Evolutionary conservation across 2,329 filamentous ascomycete genomes (phyloP), one percentile per base, ranked within the genome.

Genomic region (Coleophoma eucalyptorum): DNA sequence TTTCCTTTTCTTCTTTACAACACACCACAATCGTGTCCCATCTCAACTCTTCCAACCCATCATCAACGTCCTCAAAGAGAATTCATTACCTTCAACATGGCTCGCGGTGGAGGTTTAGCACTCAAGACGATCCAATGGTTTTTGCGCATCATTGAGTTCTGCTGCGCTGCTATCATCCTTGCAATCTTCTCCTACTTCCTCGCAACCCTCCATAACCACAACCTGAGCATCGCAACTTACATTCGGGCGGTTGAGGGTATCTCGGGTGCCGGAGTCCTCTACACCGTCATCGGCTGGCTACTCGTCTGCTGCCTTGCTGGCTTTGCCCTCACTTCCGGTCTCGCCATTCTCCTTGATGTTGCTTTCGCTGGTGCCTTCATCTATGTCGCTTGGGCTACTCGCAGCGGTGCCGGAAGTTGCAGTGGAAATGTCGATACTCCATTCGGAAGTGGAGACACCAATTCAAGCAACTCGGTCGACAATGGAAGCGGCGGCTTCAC

Each of bases 181-280:
- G 87, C 80, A 58, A 80, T 94, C 63, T 92, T 87, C 76, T 86
- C 84, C 46, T 96, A 95, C 77, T 95, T 91, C 77, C 81, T 97
- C 46, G 83, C 87, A 8, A 79, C 87, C 8, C 80, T 92, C 13
- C 67, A 79, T 55, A 81, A 86, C 62, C 82, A 90, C 69, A 62
- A 83, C 58, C 68, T 85, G 13, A 51, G 63, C 51, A 91, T 92
- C 58, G 74, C 79, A 16, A 81, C 69, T 58, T 86, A 80, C 72
- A 72, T 86, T 53, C 84, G 85, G 50, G 89, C 89, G 26, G 88
- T 94, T 50, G 84, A 85, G 63, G 90, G 89, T 56, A 84, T 97
- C 52, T 79, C 89, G 0, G 92, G 91, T 46, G 78, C 79, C 1
- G 89, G 83, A 2, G 80, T 86, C 0, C 65, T 95, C 8, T 97